Conservation (phyloP, 2,329 filamentous ascomycete species). For the Lizonia empirigonia region DNA sequence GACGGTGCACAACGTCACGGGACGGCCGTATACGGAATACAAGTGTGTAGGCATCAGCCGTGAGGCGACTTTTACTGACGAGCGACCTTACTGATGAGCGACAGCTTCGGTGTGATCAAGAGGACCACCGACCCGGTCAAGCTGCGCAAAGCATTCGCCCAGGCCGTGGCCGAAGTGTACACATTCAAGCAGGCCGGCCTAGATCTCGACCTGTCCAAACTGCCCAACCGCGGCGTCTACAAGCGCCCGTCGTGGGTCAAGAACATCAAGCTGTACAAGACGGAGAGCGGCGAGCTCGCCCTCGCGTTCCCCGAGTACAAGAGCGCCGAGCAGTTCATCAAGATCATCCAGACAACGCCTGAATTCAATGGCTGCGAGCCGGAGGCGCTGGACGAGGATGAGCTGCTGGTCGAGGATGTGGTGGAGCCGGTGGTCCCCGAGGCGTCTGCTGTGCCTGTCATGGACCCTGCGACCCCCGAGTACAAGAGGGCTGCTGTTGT, state of each 20-base stretch:
- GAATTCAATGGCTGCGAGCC: constrained; percentile 18
- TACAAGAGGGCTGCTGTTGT: constrained; percentile 35
- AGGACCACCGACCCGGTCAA: constrained; percentile 21
- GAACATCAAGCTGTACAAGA: constrained; percentile 34
- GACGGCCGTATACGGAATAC: constrained; percentile 39
- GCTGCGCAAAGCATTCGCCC: constrained; percentile 54
- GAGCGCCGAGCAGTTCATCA: constrained; percentile 30
- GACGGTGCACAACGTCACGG: constrained; percentile 39
- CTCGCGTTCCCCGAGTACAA: constrained; percentile 31
- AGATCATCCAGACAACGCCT: constrained; percentile 30
- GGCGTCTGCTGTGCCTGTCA: constrained; percentile 22
- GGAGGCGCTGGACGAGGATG: constrained; percentile 18
- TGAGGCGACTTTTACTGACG: not conserved
- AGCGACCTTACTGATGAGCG: not conserved
- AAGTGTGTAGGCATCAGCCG: constrained; percentile 18
- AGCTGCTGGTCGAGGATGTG: constrained; percentile 28
- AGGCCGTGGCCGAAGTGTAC: constrained; percentile 62
- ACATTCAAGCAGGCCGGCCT: constrained; percentile 48
- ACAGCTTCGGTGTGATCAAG: constrained; percentile 33
- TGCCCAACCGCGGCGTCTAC: constrained; percentile 38
- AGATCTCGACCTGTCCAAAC: constrained; percentile 33
- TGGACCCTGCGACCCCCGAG: constrained; percentile 37
- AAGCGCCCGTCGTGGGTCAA: constrained; percentile 35
- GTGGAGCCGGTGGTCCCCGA: constrained; percentile 21
- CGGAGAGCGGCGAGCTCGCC: constrained; percentile 25